Evolutionary conservation across 768 basidiomycete species (phyloP), one percentile per base, ranked within the genome.

Genomic region (Russula virescens): DNA sequence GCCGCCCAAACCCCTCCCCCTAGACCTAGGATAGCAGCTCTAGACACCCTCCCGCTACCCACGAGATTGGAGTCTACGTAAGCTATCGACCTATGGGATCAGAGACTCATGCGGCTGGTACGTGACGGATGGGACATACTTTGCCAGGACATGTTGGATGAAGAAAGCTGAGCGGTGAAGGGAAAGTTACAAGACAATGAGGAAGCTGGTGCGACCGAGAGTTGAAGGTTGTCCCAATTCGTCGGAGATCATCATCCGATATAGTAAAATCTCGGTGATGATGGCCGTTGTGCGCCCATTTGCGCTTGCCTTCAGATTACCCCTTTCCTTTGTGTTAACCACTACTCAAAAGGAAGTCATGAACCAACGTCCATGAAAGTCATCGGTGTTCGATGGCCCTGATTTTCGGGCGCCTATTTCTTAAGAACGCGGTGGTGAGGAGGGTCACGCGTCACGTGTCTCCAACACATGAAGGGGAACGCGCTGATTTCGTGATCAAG

Each of bases 1-100:
- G 75, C 59, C 13, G 89, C 91, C 91, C 91, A 94, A 8, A 91
- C 79, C 55, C 91, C 90, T 54, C 90, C 91, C 68, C 80, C 70
- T 58, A 77, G 79, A 47, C 91, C 91, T 52, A 93, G 48, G 70
- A 90, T 87, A 34, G 92, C 92, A 43, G 91, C 94, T 69, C 82
- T 81, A 26, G 76, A n/a, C 71, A 96, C 76, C 75, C 84, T 90
- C 67, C 83, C 84, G 64, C 76, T 85, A 40, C 83, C 89, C 68
- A 95, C 73, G 60, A 95, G 84, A 73, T 91, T 85, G 70, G 76
- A 78, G 73, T 94, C 89, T 74, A 94, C 88, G 77, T 92, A 91
- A 64, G 80, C 92, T 94, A 70, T 31, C 28, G 38, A 69, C 11
- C 23, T 23, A 13, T 34, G 11, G 53, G 25, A 48, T 60, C 43